Percentiles rank a stretch among this genome's conserved stretches.
These are phyloP conservation scores for Hondaea fermentalgiana DNA, from an alignment of 108 stramenopile genomes.

Conservation along the genomic window DNA sequence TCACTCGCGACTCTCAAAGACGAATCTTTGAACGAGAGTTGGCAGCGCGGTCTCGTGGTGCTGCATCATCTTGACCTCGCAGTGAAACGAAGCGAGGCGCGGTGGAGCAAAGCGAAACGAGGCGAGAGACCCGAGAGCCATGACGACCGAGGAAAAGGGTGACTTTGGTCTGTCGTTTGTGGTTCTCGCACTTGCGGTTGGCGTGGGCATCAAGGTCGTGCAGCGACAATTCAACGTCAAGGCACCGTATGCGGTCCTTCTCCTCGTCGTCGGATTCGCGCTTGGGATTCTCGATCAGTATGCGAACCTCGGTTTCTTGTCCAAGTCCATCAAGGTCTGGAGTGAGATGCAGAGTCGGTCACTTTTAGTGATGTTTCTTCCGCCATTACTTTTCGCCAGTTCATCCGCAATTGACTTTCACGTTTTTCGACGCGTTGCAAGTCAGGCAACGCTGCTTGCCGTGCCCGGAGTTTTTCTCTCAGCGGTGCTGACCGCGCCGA, in stretches of 20 bases:
- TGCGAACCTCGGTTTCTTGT: conserved; percentile 27
- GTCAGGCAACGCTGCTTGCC: conserved; percentile 67
- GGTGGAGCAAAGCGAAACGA: too few relatives aligned
- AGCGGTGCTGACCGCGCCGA: conserved; percentile 27
- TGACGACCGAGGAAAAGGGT: neutral
- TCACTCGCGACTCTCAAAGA: too few relatives aligned
- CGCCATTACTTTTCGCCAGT: conserved; percentile 71
- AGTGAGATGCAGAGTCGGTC: conserved; percentile 56
- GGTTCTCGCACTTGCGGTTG: neutral
- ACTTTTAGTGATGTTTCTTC: conserved; percentile 72
- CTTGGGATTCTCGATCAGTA: conserved; percentile 45
- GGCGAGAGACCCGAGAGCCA: neutral
- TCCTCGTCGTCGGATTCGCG: conserved; percentile 61
- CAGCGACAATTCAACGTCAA: conserved; percentile 22
- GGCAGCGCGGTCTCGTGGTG: too few relatives aligned
- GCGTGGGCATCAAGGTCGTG: neutral
- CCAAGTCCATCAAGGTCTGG: conserved; percentile 50
- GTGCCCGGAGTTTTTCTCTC: conserved; percentile 60
- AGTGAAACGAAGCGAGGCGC: too few relatives aligned
- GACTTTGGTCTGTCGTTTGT: neutral
- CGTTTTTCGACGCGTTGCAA: conserved; percentile 44
- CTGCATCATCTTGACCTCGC: too few relatives aligned
- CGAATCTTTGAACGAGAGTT: too few relatives aligned
- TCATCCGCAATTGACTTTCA: conserved; percentile 61
- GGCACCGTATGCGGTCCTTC: conserved; percentile 64